These are phyloP conservation scores for Apium graveolens DNA, from an alignment of 129 eudicot genomes.

Conservation along the genomic window DNA sequence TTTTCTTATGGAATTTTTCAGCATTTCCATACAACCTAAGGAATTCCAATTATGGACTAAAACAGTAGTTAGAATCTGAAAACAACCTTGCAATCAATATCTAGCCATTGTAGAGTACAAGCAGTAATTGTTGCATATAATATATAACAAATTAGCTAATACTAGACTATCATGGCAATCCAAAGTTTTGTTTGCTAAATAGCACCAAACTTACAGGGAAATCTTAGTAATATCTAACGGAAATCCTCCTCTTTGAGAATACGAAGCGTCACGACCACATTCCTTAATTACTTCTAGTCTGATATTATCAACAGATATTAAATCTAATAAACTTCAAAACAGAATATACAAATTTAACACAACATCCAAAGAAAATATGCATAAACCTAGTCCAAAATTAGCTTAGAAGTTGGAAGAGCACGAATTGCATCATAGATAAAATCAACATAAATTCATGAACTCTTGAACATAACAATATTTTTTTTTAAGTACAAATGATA, in stretches of 20 bases:
- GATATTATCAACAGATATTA: not conserved
- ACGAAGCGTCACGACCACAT: not conserved
- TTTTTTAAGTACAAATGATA: not conserved
- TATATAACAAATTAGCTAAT: not conserved
- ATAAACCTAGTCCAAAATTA: not conserved
- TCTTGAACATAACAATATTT: not conserved
- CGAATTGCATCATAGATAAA: not conserved
- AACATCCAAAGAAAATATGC: not conserved
- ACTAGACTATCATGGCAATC: not conserved
- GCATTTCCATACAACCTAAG: not conserved
- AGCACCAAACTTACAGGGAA: not conserved
- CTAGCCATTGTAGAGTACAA: not conserved
- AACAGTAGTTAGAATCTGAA: not conserved
- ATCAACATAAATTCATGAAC: not conserved
- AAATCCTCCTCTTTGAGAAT: not conserved
- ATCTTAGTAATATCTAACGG: not conserved
- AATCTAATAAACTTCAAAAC: not conserved
- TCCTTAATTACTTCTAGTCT: not conserved
- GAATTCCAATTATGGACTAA: not conserved
- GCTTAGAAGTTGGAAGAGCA: not conserved
- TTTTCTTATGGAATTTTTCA: not conserved
- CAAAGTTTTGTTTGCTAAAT: not conserved
- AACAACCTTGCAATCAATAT: not conserved
- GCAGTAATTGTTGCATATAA: not conserved
- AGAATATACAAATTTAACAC: not conserved